Conservation (phyloP, 768 basidiomycete species). For the Naganishia vishniacii region DNA sequence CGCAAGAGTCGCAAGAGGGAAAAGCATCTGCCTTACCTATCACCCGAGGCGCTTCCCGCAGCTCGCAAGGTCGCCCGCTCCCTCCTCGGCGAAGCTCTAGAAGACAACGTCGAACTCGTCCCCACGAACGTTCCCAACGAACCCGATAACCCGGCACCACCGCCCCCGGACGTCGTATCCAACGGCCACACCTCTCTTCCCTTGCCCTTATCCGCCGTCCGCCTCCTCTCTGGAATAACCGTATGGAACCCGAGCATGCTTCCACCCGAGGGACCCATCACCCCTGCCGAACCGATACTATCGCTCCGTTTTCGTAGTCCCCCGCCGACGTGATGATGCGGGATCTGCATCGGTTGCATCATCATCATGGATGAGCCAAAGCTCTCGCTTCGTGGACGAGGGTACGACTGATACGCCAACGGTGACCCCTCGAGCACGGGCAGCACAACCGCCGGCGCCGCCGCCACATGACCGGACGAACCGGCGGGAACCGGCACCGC, state of each 20-base stretch:
- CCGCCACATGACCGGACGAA: neutral
- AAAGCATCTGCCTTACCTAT: neutral
- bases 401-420: constrained; percentile 2
- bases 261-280: no score
- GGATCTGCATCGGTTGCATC: no score
- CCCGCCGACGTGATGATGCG: no score
- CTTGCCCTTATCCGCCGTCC: constrained; percentile 4
- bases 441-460: no score
- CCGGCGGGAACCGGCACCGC: constrained; percentile 5
- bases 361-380: constrained; percentile 11
- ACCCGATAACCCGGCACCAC: neutral
- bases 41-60: neutral
- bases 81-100: constrained; percentile 7
- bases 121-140: neutral
- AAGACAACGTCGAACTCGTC: neutral
- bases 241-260: constrained; percentile 3
- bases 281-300: constrained; percentile 12
- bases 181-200: constrained; percentile 8
- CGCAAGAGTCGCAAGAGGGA: no score
- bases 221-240: neutral
- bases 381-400: constrained; percentile 1
- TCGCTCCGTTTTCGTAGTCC: constrained; percentile 10
- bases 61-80: neutral
- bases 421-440: constrained; percentile 7
- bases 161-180: no score